Base-by-base conservation (phyloP, 176 grass and related monocot genomes). In the Cocos nucifera region DNA sequence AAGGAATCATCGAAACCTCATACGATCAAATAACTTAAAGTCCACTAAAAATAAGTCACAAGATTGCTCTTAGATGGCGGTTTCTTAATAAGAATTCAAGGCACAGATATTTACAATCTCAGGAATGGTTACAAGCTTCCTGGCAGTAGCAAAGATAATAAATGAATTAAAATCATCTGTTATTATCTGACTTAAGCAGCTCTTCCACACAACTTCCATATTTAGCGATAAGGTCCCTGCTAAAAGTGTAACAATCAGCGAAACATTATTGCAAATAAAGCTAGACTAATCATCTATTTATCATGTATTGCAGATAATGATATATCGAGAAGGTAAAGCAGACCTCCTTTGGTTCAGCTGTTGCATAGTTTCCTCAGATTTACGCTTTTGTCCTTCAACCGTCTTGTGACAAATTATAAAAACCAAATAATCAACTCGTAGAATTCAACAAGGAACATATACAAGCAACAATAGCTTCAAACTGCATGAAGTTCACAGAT, bases 311-410 rank as follows among this genome's bases (percentile, higher is more conserved):
- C 32, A 39, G 32, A 4, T 28, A 28, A 28, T 28, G 27, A 28
- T 28, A 28, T 28, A 28, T 4, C 4, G 21, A 29, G 24, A 35
- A 59, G 64, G 17, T 20, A 62, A 58, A 17, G 32, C 60, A 17
- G 28, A 82, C 73, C 79, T 76, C 58, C 73, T 77, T 67, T 82
- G 73, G 49, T 65, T 77, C 26, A 77, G 67, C 50, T 82, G 72
- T 66, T 72, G 79, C 20, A 50, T 71, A 57, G 61, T 71, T 72
- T 82, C 79, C 64, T 82, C 79, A 12, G 72, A 29, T 51, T 61
- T 54, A 32, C 62, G 69, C 66, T 82, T 77, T 67, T 82, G 79
- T 61, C 79, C 79, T 72, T 77, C 79, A 50, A 82, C 79, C 2
- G 32, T 35, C 32, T 35, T 6, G 32, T 9, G 32, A 35, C 32